Evolutionary conservation across 176 grass and related monocot genomes (phyloP).

Genomic region (Cenchrus purpureus): DNA sequence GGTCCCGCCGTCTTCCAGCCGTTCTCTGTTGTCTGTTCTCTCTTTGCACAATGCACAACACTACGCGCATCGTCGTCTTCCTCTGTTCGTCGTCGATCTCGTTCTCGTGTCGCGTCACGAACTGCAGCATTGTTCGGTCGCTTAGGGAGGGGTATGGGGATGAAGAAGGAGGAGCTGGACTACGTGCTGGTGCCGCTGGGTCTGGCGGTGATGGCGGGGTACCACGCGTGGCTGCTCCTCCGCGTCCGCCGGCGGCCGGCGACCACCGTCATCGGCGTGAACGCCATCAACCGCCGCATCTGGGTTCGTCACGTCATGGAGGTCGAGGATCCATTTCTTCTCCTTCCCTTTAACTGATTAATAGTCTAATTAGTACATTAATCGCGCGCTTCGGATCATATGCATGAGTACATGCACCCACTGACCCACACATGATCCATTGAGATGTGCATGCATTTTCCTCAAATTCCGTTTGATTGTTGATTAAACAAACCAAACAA

Average conservation of each 20-base stretch:
- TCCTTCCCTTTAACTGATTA: no score
- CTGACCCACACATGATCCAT: background rate
- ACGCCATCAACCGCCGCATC: slow-evolving; percentile 89
- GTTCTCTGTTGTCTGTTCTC: background rate
- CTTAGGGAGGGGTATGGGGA: background rate
- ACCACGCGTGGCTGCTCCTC: slow-evolving; percentile 77
- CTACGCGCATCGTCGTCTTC: background rate
- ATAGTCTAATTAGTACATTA: no score
- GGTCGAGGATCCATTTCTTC: slow-evolving; percentile 23
- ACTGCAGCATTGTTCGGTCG: background rate
- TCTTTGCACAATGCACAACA: no score
- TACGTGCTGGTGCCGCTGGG: slow-evolving; percentile 50
- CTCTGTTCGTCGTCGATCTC: background rate
- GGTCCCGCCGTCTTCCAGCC: background rate
- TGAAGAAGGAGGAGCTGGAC: slow-evolving; percentile 54
- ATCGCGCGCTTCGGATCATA: background rate
- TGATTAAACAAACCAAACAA: background rate
- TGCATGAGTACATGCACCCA: background rate
- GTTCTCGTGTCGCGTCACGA: background rate
- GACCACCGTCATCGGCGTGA: slow-evolving; percentile 79
- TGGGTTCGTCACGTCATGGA: slow-evolving; percentile 88
- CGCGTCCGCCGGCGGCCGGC: slow-evolving; percentile 53
- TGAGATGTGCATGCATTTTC: background rate
- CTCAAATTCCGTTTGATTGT: background rate
- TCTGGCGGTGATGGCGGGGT: slow-evolving; percentile 41